phyloP scores from a whole-genome alignment of 1,284 basidiomycete genomes.

The Cutaneotrichosporon sp. region DNA sequence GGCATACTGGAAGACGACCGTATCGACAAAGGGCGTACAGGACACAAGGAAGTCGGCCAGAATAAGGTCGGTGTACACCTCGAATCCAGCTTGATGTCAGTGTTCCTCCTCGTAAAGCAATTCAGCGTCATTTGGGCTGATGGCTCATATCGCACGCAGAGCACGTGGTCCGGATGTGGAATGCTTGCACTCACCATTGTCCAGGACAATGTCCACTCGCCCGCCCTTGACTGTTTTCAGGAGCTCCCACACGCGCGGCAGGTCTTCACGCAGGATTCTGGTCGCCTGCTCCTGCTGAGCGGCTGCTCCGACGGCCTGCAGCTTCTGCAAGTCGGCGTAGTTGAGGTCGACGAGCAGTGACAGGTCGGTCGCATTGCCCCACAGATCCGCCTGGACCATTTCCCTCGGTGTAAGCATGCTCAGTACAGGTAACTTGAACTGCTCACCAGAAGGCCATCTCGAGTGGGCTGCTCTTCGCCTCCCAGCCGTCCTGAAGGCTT shows the following conservation, averaged over 20 bases:
- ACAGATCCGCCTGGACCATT: constrained; percentile 53
- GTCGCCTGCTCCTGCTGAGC: constrained; percentile 70
- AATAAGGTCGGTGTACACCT: constrained; percentile 91
- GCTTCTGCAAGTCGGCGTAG: constrained; percentile 71
- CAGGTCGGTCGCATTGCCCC: constrained; percentile 54
- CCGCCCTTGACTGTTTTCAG: constrained; percentile 61
- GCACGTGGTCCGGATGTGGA: neutral
- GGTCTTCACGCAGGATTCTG: constrained; percentile 82
- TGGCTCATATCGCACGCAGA: neutral
- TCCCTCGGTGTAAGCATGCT: constrained; percentile 31
- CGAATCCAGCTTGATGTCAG: constrained; percentile 71
- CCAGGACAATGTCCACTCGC: constrained; percentile 82
- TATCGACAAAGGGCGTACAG: constrained; percentile 74
- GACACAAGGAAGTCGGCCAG: constrained; percentile 92
- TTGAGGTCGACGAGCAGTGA: constrained; percentile 53
- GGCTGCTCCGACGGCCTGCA: constrained; percentile 77
- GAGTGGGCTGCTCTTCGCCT: constrained; percentile 38
- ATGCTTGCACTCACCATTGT: constrained; percentile 67
- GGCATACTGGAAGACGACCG: constrained; percentile 83
- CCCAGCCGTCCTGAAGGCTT: constrained; percentile 37
- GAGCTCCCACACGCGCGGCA: constrained; percentile 72
- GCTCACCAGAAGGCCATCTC: constrained; percentile 52
- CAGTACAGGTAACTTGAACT: neutral
- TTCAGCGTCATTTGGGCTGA: too few relatives aligned
- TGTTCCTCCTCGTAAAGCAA: too few relatives aligned